These are phyloP conservation scores for Aspergillus sergii DNA, from an alignment of 2,329 filamentous ascomycete species.

Conservation along the genomic window DNA sequence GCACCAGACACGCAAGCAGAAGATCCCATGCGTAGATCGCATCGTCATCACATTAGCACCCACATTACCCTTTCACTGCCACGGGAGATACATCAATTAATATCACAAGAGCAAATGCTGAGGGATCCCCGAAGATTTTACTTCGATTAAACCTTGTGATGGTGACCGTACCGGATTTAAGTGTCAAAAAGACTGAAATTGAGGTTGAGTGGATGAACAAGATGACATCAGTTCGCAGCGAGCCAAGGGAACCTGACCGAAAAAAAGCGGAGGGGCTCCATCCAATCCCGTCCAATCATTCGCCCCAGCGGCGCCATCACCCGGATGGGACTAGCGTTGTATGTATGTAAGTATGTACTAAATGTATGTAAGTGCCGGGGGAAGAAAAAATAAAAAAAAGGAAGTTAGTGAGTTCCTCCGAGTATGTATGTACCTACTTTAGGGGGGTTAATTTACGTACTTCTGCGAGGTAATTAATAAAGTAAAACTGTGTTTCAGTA, in stretches of 20 bases:
- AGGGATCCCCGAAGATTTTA: not conserved
- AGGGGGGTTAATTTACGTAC: not conserved
- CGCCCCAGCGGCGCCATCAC: not conserved
- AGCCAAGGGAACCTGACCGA: not conserved
- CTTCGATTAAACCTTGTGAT: not conserved
- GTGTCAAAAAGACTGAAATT: not conserved
- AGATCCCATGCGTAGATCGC: not conserved
- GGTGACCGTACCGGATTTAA: not conserved
- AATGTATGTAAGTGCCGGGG: not conserved
- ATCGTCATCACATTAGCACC: not conserved
- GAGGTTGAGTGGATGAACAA: not conserved
- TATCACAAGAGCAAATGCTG: not conserved
- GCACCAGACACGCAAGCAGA: conserved; percentile 2
- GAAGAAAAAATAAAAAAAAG: too few relatives aligned
- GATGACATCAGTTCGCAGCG: conserved; percentile 5
- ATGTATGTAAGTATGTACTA: not conserved
- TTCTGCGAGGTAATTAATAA: not conserved
- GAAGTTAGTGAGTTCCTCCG: not conserved
- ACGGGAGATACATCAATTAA: not conserved
- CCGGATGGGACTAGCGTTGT: not conserved
- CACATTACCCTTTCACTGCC: not conserved
- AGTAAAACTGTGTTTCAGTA: not conserved
- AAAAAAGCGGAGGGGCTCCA: conserved; percentile 3
- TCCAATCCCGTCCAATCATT: not conserved
- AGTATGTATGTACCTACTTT: not conserved